Evolutionary conservation across 1,284 basidiomycete genomes (phyloP).

Genomic region (Ustilago sp.): DNA sequence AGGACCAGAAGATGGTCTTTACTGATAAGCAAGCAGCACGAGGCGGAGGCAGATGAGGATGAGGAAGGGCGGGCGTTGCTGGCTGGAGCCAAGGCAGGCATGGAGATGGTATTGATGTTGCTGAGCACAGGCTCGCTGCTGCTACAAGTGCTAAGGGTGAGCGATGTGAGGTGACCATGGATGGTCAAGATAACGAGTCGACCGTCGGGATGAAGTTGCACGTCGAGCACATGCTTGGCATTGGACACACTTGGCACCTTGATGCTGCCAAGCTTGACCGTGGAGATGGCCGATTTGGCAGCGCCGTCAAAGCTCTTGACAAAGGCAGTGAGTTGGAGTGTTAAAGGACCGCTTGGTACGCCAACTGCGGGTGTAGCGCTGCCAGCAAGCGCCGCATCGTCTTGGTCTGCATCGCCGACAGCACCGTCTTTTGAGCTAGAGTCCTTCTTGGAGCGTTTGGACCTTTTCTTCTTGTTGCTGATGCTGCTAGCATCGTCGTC

Average conservation of each 20-base stretch:
- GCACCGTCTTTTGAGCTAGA: background rate
- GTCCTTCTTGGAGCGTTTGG: conserved; percentile 36
- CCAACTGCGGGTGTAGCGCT: conserved; percentile 4
- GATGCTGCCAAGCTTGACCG: conserved; percentile 26
- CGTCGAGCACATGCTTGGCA: conserved; percentile 31
- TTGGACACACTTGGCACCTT: conserved; percentile 13
- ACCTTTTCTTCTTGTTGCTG: conserved; percentile 43
- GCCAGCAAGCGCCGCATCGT: conserved; percentile 1
- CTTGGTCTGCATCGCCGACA: conserved; percentile 16
- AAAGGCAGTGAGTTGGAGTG: conserved; percentile 34
- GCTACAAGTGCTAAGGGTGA: conserved; percentile 15
- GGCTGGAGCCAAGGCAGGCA: conserved; percentile 23
- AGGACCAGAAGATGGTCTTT: conserved; percentile 41
- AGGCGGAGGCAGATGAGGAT: conserved; percentile 29
- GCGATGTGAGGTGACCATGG: conserved; percentile 31
- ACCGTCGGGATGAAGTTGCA: conserved; percentile 37
- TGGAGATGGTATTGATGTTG: conserved; percentile 13
- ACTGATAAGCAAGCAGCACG: conserved; percentile 41
- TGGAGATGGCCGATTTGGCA: conserved; percentile 16
- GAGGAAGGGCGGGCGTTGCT: conserved; percentile 28
- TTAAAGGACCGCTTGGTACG: conserved; percentile 17
- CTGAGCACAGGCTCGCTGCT: conserved; percentile 27
- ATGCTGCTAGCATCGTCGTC: conserved; percentile 19
- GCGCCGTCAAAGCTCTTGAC: conserved; percentile 40
- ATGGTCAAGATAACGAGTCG: conserved; percentile 29